These are phyloP conservation scores for Neurospora sp. DNA, from an alignment of 495 filamentous ascomycete species.

Conservation along the genomic window DNA sequence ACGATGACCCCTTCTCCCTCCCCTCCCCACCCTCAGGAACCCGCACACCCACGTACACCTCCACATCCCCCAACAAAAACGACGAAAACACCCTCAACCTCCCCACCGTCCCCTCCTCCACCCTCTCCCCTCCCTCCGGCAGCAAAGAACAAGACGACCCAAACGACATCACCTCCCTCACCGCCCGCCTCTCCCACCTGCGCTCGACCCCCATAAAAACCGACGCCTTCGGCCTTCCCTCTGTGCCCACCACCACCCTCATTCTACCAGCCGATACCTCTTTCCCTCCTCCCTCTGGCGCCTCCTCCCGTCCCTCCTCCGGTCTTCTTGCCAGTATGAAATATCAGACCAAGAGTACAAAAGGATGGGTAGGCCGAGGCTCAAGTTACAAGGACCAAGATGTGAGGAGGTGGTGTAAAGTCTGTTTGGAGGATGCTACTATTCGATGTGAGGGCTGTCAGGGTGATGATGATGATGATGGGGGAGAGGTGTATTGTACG, in stretches of 20 bases:
- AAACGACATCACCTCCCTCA: slow-evolving; percentile 28
- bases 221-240: slow-evolving; percentile 38
- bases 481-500: slow-evolving; percentile 49
- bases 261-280: slow-evolving; percentile 24
- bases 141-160: slow-evolving; percentile 17
- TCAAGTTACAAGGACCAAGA: slow-evolving; percentile 48
- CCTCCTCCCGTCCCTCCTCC: no score
- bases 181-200: slow-evolving; percentile 29
- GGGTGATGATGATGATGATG: slow-evolving; percentile 20
- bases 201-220: slow-evolving; percentile 12
- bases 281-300: no score
- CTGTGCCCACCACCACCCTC: slow-evolving; percentile 33
- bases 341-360: no score
- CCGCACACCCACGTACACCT: not conserved
- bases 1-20: not conserved
- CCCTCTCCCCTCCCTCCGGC: slow-evolving; percentile 13
- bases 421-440: slow-evolving; percentile 57
- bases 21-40: not conserved
- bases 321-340: no score
- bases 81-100: slow-evolving; percentile 12
- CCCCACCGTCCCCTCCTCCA: slow-evolving; percentile 26
- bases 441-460: slow-evolving; percentile 50
- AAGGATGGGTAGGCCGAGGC: slow-evolving; percentile 7
- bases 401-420: slow-evolving; percentile 57
- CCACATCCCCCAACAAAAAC: not conserved